Evolutionary conservation across 495 filamentous ascomycete species (phyloP), one percentile per base, ranked within the genome.

Genomic region (Thermothielavioides terrestris): DNA sequence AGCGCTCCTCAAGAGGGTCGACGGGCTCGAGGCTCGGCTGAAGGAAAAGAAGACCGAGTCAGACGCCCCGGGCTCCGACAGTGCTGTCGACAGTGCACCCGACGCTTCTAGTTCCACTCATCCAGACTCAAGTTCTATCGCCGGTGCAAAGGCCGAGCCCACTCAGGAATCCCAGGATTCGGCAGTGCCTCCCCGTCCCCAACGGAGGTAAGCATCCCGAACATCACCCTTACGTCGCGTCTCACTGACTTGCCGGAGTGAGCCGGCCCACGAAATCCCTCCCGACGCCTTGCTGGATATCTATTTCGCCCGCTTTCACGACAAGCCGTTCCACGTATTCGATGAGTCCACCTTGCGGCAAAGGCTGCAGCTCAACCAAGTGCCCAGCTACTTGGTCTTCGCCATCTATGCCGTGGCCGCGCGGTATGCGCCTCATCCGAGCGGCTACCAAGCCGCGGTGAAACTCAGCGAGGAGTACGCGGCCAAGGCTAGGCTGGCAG

Each of bases 1-100:
- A 61, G 87, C 87, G 6, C 68, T 94, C 18, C 57, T 90, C 48
- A 94, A 89, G 61, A 74, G 88, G 22, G 86, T 94, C 9, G 87
- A 91, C 62, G 86, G 86, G 0, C 70, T 94, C 41, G 87, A 94
- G 58, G 87, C 83, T 54, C 78, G 80, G 41, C 69, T 94, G 38
- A 86, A 88, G 60, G 81, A 86, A 52, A 78, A 77, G 36, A 79
- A 77, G 50, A 62, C 70, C 8, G 44, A 61, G 4, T 58, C 63
- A 6, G 72, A 73, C 17, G 74, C 71, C 22, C 65, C 74, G 34
- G 48, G 62, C 5, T 60, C 60, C 6, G 68, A 73, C 46, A 51
- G 66, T 31, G 53, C 55, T 0, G 30, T 52, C 9, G 47, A 37
- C 7, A 36, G 52, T n/a, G 40, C 38, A 3, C 22, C 11, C 4